Evolutionary conservation across 306 rosid genomes (phyloP), one percentile per base, ranked within the genome.

Genomic region (Trifolium dubium): DNA sequence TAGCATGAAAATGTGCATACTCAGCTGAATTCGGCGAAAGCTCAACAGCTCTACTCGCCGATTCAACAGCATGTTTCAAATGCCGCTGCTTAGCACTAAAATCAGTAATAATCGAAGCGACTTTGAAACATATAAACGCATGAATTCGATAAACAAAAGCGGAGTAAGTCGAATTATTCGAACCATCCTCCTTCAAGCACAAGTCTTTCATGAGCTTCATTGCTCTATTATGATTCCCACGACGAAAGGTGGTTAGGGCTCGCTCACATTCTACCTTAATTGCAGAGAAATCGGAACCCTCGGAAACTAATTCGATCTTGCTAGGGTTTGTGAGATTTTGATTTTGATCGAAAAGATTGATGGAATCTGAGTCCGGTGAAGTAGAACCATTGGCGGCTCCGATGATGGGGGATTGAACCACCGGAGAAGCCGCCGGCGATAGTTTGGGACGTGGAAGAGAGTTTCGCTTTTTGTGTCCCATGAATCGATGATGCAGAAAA

Each of bases 391-490:
- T 76, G 81, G 88, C 89, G 73, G 81, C 89, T 60, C 83, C 96
- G 32, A 73, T 87, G 80, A 23, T 80, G 69, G 74, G 74, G 7
- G 82, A 64, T 78, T 80, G 86, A 14, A 78, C 40, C 81, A 78
- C 82, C 86, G 86, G 72, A 61, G 86, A 76, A 75, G 87, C 85
- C 83, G 86, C 85, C 88, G 85, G 67, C 7, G 88, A 68, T 29
- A 80, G 92, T 75, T 88, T 94, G 34, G 86, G 72, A 44, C 95
- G 93, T 46, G 87, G 72, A 74, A 85, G 68, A 74, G 85, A 90
- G 63, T 72, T 88, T 86, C 91, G 87, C 88, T 95, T 95, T 85
- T 92, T 95, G 78, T 81, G 88, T 77, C 93, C 99, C 99, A 95
- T 95, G 18, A 59, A 65, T 74, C 73, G 74, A 71, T 82, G 35